Evolutionary conservation across 140 eudicot species (phyloP).

Genomic region (Anethum foeniculum): DNA sequence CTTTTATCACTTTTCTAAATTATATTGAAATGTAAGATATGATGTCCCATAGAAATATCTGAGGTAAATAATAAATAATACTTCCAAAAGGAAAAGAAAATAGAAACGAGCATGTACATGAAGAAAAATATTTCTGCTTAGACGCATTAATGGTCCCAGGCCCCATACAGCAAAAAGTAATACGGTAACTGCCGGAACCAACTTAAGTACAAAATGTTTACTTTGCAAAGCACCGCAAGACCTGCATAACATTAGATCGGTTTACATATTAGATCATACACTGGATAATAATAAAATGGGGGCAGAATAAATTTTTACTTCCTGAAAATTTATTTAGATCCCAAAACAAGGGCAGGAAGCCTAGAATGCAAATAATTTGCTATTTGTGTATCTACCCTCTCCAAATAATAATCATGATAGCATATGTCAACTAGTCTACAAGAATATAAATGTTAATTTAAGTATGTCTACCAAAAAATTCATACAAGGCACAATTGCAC

Average conservation of each 20-base stretch:
- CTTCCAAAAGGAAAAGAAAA: not conserved
- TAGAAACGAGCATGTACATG: conserved; percentile 38
- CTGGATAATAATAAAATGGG: not conserved
- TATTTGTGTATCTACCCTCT: not conserved
- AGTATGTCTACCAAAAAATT: not conserved
- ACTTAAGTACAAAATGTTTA: conserved; percentile 47
- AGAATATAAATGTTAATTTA: not conserved
- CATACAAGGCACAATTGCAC: not conserved
- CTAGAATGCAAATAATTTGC: not conserved
- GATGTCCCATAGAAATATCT: not conserved
- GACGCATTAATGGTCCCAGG: conserved; percentile 65
- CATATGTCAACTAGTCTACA: not conserved
- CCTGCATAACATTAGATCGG: conserved; percentile 22
- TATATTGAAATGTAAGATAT: conserved; percentile 11
- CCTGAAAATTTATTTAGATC: not conserved
- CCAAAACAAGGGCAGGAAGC: not conserved
- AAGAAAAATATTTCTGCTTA: conserved; percentile 51
- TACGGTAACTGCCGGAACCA: conserved; percentile 68
- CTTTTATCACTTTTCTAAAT: conserved; percentile 63
- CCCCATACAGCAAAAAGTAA: conserved; percentile 88
- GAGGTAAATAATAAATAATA: not conserved
- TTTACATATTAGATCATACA: not conserved
- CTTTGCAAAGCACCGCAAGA: conserved; percentile 51
- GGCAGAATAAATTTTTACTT: not conserved
- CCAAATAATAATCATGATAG: not conserved